Evolutionary conservation across 1,139 yeast species (phyloP).

Genomic region (Diutina catenulata): DNA sequence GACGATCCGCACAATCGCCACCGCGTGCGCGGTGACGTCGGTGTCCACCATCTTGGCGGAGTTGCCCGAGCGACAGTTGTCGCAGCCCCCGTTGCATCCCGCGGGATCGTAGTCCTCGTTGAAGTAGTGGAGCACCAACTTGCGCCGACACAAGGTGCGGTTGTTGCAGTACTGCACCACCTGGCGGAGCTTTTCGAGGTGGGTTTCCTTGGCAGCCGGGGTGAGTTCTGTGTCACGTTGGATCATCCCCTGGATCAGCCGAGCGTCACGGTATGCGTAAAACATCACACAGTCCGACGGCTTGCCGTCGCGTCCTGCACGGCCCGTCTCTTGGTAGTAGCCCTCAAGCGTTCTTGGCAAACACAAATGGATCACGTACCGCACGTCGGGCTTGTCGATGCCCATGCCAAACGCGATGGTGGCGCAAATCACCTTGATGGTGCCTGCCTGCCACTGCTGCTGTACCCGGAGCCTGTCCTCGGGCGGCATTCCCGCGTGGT

Average conservation of each 20-base stretch:
- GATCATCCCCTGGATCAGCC: slow-evolving; percentile 64
- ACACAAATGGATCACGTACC: slow-evolving; percentile 84
- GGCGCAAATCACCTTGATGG: slow-evolving; percentile 75
- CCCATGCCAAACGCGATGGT: slow-evolving; percentile 99
- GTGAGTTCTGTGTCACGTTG: slow-evolving; percentile 63
- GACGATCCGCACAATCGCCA: slow-evolving; percentile 48
- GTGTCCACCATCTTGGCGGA: slow-evolving; percentile 33
- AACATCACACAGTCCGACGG: slow-evolving; percentile 74
- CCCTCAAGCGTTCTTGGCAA: slow-evolving; percentile 89
- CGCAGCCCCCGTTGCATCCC: slow-evolving; percentile 67
- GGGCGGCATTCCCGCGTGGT: slow-evolving; percentile 90
- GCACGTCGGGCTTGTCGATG: slow-evolving; percentile 89
- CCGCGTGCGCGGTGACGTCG: slow-evolving; percentile 64
- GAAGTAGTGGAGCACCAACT: slow-evolving; percentile 81
- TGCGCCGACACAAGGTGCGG: slow-evolving; percentile 78
- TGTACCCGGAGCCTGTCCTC: slow-evolving; percentile 66
- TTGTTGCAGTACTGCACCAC: slow-evolving; percentile 92
- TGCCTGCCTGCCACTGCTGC: slow-evolving; percentile 67
- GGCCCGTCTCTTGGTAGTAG: slow-evolving; percentile 96
- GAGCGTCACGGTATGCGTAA: slow-evolving; percentile 67
- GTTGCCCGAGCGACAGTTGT: slow-evolving; percentile 56
- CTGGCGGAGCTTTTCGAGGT: slow-evolving; percentile 63
- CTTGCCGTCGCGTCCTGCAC: slow-evolving; percentile 94
- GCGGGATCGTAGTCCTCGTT: slow-evolving; percentile 67
- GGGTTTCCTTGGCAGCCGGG: slow-evolving; percentile 59